phyloP scores from a whole-genome alignment of 192 early-diverging fungal species.

The Coemansia sp. region DNA sequence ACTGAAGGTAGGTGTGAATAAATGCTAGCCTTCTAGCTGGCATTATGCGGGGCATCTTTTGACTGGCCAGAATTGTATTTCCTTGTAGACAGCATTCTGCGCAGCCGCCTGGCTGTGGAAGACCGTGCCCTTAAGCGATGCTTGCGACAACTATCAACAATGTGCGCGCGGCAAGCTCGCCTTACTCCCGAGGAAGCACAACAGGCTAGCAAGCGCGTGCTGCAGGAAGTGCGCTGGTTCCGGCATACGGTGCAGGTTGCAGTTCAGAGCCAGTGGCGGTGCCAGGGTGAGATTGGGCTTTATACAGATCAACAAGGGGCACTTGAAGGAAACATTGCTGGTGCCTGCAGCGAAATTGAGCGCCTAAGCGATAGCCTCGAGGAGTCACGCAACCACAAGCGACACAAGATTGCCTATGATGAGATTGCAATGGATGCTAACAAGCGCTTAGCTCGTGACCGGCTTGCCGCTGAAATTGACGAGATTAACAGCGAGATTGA shows the following conservation, averaged over 20 bases:
- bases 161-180: constrained; percentile 24
- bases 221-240: constrained; percentile 49
- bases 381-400: constrained; percentile 46
- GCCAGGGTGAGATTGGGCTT: constrained; percentile 16
- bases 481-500: constrained; percentile 33
- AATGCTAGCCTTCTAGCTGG: not conserved
- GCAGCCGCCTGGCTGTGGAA: constrained; percentile 36
- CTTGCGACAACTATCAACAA: constrained; percentile 32
- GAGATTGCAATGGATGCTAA: constrained; percentile 48
- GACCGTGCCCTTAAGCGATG: constrained; percentile 48
- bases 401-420: constrained; percentile 51
- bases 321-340: constrained; percentile 16
- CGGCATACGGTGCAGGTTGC: constrained; percentile 37
- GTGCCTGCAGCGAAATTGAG: constrained; percentile 9
- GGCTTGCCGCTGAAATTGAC: constrained; percentile 24
- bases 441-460: constrained; percentile 24
- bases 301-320: constrained; percentile 17
- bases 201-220: constrained; percentile 17
- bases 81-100: constrained; percentile 34
- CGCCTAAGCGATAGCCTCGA: constrained; percentile 37
- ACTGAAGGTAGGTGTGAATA: constrained; percentile 8
- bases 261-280: constrained; percentile 37
- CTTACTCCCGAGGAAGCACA: constrained; percentile 30
- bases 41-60: too few relatives aligned
- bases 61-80: not conserved